A percentile compares a stretch with the other conserved stretches of the same genome.
Conservation (phyloP, 495 filamentous ascomycete genomes). For the Hyaloscypha variabilis region DNA sequence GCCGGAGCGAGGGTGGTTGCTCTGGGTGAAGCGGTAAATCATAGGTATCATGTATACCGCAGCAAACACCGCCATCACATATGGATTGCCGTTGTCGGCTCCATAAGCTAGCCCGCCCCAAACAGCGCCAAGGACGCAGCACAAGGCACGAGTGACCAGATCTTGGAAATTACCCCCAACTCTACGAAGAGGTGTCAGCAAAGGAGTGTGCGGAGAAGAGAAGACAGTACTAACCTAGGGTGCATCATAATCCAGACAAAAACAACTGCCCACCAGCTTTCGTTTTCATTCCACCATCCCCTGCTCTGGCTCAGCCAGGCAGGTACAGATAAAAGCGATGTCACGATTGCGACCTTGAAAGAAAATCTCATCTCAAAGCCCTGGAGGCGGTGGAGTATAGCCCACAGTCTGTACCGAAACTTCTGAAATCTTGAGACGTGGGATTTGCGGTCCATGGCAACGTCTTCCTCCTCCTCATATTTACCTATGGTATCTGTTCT, state of each 20-base stretch:
- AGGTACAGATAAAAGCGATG: slow-evolving; percentile 51
- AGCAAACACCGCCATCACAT: slow-evolving; percentile 59
- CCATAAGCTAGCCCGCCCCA: slow-evolving; percentile 57
- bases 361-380: slow-evolving; percentile 61
- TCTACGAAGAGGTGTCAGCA: slow-evolving; percentile 26
- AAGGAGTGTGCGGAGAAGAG: background rate
- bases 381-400: slow-evolving; percentile 52
- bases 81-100: slow-evolving; percentile 51
- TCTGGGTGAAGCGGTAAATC: slow-evolving; percentile 59
- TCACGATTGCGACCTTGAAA: slow-evolving; percentile 55
- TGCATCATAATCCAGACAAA: slow-evolving; percentile 62
- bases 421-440: slow-evolving; percentile 33
- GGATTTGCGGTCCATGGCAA: slow-evolving; percentile 30
- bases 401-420: slow-evolving; percentile 49
- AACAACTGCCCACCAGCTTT: slow-evolving; percentile 60
- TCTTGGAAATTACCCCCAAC: slow-evolving; percentile 61
- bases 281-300: slow-evolving; percentile 55
- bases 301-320: slow-evolving; percentile 49
- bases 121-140: slow-evolving; percentile 49
- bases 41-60: slow-evolving; percentile 58
- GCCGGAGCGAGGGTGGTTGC: slow-evolving; percentile 49
- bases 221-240: slow-evolving; percentile 36
- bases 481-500: slow-evolving; percentile 30
- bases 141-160: slow-evolving; percentile 48
- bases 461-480: slow-evolving; percentile 31